Percentiles rank a stretch among this genome's conserved stretches.
Conservation (phyloP, 148 eudicot genomes). For the Fallopia convolvulus region DNA sequence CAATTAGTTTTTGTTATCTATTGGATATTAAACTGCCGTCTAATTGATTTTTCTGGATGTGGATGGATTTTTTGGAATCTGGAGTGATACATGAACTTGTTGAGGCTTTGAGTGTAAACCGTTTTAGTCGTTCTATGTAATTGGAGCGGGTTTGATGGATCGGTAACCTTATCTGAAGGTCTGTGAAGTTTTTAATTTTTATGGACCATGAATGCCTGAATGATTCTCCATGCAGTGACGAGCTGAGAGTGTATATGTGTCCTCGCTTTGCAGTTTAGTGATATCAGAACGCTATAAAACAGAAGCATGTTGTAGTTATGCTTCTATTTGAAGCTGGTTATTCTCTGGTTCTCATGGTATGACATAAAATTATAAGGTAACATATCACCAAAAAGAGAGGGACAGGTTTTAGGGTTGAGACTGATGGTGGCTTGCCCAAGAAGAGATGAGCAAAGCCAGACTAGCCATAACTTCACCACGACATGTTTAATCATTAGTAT, state of each 20-base stretch:
- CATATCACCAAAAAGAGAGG: neutral
- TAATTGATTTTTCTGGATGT: neutral
- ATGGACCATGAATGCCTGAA: neutral
- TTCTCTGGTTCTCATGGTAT: neutral
- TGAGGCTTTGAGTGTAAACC: neutral
- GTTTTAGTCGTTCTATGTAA: constrained; percentile 1
- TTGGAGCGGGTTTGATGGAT: neutral
- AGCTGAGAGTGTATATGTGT: neutral
- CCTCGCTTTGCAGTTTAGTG: neutral
- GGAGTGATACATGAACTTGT: neutral
- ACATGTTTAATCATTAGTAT: neutral
- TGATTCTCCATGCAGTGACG: neutral
- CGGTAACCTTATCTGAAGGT: neutral
- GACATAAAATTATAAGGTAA: neutral
- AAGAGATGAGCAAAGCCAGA: neutral
- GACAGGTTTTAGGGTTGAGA: neutral
- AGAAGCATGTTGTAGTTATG: neutral
- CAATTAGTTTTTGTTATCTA: neutral
- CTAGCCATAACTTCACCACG: neutral
- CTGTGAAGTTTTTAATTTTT: neutral
- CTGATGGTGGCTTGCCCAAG: neutral
- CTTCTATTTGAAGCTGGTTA: constrained; percentile 1
- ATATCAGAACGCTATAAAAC: neutral
- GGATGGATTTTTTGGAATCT: neutral
- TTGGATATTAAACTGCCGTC: neutral